These are phyloP conservation scores for Magnolia officinalis DNA, from an alignment of 164 flowering plant species.

Conservation along the genomic window DNA sequence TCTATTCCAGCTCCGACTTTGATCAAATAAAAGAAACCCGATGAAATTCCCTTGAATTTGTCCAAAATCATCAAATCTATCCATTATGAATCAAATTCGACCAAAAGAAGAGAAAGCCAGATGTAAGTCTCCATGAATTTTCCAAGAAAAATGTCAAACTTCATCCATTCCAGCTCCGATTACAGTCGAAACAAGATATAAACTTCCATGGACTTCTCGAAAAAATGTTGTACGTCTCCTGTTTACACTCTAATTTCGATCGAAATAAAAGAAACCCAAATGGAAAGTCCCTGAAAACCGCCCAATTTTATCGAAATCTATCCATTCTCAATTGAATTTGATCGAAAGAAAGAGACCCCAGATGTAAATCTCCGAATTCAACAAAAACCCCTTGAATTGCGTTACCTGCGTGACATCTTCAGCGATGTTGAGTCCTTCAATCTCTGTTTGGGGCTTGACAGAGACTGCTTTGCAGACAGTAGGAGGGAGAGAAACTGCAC, in stretches of 20 bases:
- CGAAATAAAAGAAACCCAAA: background rate
- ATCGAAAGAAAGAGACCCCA: background rate
- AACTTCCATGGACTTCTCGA: background rate
- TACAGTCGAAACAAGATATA: background rate
- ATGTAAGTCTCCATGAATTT: background rate
- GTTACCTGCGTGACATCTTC: slow-evolving; percentile 80
- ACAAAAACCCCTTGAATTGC: background rate
- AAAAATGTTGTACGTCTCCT: background rate
- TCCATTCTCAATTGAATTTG: background rate
- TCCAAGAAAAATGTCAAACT: background rate
- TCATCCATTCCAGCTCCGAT: background rate
- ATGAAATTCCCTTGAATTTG: background rate
- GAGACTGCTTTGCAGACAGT: slow-evolving; percentile 65
- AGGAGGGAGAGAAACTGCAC: background rate
- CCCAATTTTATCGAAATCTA: background rate
- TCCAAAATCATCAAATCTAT: background rate
- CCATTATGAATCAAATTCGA: background rate
- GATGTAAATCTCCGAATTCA: background rate
- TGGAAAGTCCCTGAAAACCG: background rate
- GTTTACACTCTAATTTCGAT: background rate
- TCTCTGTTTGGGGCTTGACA: slow-evolving; percentile 40
- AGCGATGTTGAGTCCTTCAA: slow-evolving; percentile 82
- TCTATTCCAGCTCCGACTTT: background rate
- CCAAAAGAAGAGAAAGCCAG: background rate
- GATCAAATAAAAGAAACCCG: background rate